phyloP scores from a whole-genome alignment of 306 rosid genomes.

The Malus domestica region DNA sequence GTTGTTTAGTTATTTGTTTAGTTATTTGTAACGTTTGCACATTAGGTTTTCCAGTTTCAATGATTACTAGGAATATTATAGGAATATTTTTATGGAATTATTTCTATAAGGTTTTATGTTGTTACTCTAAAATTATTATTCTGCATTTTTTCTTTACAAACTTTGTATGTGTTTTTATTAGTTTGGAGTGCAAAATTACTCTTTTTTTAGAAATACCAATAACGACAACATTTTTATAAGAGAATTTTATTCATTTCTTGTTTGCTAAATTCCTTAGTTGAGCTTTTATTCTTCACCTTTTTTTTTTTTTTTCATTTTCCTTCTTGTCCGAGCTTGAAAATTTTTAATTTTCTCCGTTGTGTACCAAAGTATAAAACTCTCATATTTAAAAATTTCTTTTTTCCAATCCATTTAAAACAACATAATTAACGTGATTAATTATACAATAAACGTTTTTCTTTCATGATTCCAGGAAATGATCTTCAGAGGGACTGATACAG shows the following conservation, averaged over 20 bases:
- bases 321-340: neutral
- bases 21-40: neutral
- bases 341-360: neutral
- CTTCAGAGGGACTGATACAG: conserved; percentile 84
- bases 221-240: neutral
- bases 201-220: no score
- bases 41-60: neutral
- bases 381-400: neutral
- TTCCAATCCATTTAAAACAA: neutral
- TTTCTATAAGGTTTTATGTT: no score
- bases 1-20: neutral
- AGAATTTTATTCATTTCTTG: neutral
- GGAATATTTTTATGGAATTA: neutral
- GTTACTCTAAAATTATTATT: neutral
- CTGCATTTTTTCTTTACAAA: neutral
- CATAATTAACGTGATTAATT: neutral
- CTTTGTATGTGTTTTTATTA: no score
- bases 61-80: neutral
- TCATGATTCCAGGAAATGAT: conserved; percentile 57
- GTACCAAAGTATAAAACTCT: neutral
- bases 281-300: neutral
- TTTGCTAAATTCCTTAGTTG: neutral
- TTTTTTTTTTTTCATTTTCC: neutral
- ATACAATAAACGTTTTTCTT: neutral
- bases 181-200: neutral